Percentiles rank a stretch among this genome's conserved stretches.
phyloP scores from a whole-genome alignment of 2,329 filamentous ascomycete genomes.

The Ascochyta lentis region DNA sequence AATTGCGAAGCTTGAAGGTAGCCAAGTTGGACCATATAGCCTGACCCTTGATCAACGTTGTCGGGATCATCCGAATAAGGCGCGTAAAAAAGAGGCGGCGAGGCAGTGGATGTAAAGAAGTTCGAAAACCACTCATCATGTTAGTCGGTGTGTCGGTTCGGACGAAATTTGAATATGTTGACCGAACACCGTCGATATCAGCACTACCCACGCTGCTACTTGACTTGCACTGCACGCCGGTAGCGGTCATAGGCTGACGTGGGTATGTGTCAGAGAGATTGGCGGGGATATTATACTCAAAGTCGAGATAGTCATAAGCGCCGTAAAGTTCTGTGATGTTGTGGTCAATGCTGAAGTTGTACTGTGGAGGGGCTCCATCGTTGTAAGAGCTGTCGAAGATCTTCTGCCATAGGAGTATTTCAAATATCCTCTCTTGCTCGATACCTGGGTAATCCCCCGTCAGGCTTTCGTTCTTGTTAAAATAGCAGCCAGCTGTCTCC shows the following conservation, averaged over 20 bases:
- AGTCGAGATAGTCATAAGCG: neutral
- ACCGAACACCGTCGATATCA: conserved; percentile 10
- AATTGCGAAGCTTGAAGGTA: conserved; percentile 11
- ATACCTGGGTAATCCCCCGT: too few species aligned
- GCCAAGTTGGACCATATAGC: neutral
- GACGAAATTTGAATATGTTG: conserved; percentile 15
- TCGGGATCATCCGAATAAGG: neutral
- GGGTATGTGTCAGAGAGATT: neutral
- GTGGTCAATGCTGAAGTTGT: neutral
- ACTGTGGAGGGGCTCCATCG: neutral
- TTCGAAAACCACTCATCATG: neutral
- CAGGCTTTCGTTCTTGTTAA: too few species aligned
- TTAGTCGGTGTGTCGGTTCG: conserved; percentile 15
- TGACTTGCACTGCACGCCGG: conserved; percentile 1
- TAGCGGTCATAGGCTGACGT: conserved; percentile 11
- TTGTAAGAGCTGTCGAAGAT: too few species aligned
- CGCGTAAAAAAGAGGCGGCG: conserved; percentile 8
- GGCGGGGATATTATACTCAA: neutral
- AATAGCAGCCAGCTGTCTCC: too few species aligned
- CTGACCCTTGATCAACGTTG: neutral
- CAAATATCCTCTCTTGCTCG: too few species aligned
- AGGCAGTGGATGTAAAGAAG: conserved; percentile 8
- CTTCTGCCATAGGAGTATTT: too few species aligned
- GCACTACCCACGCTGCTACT: conserved; percentile 18
- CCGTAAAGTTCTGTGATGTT: neutral